Base-by-base conservation (phyloP, 2,329 filamentous ascomycete species). In the Ilyonectria mors-panacis region DNA sequence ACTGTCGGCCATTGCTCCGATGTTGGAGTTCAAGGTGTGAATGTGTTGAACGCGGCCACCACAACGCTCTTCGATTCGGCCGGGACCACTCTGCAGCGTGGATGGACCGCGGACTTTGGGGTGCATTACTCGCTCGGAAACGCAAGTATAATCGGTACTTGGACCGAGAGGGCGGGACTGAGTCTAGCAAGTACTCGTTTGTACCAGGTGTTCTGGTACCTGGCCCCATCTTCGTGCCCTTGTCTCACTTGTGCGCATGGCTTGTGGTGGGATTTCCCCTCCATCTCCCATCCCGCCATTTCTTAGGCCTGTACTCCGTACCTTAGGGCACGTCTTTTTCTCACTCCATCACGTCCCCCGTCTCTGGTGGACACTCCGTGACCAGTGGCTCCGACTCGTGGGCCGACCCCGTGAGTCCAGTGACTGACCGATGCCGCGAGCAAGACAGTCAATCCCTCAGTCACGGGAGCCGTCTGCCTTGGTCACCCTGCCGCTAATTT, bases 311-410 rank as follows among this genome's bases (percentile, higher is more conserved):
- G 37, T 39, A 15, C 2, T 12, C 6, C 17, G 37, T 39, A 15
- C 2, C 17, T 39, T 15, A 15, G 37, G 17, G 37, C 37, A 44
- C 17, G 42, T 17, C 42, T 44, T 19, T 21, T 44, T 9, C 6
- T 23, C 23, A n/a, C 15, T 9, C 17, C 37, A 28, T 50, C 4
- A 26, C 26, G 26, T 50, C 15, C 28, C 26, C 17, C 26, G 17
- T 59, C 23, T 26, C 37, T 35, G n/a, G 37, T 33, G 17, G 51
- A 28, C 50, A 37, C 30, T 63, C 58, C 35, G 42, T 45, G 45
- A 62, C 67, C 55, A 67, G 62, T 66, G 51, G 50, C 28, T 30
- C 37, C 23, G 35, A 23, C 72, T 56, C 70, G 66, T 74, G 68
- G 63, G 30, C 47, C n/a, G 44, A 26, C 59, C 66, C 26, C 45